Conservation (phyloP, 2,329 filamentous ascomycete species). For the Penicillium sp. region DNA sequence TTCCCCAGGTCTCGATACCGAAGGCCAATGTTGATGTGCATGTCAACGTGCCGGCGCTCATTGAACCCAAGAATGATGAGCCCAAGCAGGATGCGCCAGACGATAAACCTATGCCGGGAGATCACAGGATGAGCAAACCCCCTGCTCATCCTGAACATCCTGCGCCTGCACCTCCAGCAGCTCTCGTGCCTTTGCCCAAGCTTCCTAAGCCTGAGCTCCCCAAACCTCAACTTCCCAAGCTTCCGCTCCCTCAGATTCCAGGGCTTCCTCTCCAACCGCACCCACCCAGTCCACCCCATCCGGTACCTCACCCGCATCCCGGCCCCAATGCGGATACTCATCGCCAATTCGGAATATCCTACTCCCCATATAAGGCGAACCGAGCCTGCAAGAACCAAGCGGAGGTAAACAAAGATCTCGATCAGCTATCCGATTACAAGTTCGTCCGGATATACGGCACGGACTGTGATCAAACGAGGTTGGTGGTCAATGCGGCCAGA, state of each 20-base stretch:
- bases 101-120: not conserved
- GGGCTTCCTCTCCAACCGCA: not conserved
- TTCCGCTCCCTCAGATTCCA: not conserved
- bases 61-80: not conserved
- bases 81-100: not conserved
- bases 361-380: constrained; percentile 57
- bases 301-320: constrained; percentile 5
- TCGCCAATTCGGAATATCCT: constrained; percentile 51
- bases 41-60: not conserved
- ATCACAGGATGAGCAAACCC: not conserved
- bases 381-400: constrained; percentile 64
- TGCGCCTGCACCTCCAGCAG: constrained; percentile 1
- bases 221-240: not conserved
- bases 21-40: not conserved
- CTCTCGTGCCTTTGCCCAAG: not conserved
- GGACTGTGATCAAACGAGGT: constrained; percentile 71
- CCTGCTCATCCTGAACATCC: not conserved
- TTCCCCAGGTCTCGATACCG: not conserved
- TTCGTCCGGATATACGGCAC: constrained; percentile 75
- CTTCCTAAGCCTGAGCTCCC: not conserved
- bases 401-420: constrained; percentile 65
- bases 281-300: constrained; percentile 7
- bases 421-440: constrained; percentile 56
- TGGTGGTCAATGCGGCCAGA: constrained; percentile 62
- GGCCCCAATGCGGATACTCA: constrained; percentile 4